Percentiles rank a stretch among this genome's conserved stretches.
Evolutionary conservation across 495 filamentous ascomycete species (phyloP).

Genomic region (Neurospora tetrasperma): DNA sequence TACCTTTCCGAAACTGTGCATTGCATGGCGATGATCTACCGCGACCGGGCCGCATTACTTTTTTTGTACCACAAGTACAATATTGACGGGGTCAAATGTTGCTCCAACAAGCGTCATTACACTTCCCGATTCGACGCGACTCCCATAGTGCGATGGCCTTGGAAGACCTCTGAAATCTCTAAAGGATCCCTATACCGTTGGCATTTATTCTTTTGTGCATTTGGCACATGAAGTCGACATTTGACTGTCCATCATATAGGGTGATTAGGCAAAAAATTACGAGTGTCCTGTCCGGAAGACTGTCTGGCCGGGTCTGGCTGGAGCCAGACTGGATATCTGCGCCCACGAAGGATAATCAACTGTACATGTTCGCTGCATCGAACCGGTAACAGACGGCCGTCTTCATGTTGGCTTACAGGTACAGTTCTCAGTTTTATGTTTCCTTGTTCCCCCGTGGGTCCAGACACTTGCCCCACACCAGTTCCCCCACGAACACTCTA

Average conservation of each 20-base stretch:
- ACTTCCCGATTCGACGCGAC: background rate
- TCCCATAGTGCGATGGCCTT: background rate
- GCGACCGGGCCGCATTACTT: background rate
- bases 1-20: background rate
- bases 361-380: background rate
- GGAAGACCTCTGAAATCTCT: background rate
- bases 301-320: background rate
- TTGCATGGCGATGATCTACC: background rate
- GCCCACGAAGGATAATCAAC: background rate
- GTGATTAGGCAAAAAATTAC: background rate
- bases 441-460: background rate
- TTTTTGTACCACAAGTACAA: background rate
- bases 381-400: background rate
- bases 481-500: background rate
- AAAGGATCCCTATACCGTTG: no score
- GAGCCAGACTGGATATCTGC: background rate
- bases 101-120: background rate
- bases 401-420: background rate
- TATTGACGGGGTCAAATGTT: background rate
- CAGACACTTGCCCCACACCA: background rate
- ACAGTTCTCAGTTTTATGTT: background rate
- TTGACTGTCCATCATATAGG: background rate
- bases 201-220: background rate
- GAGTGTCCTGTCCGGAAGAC: background rate
- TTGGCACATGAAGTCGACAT: background rate